phyloP scores from a whole-genome alignment of 1,284 basidiomycete species.

The Gymnopus androsaceus region DNA sequence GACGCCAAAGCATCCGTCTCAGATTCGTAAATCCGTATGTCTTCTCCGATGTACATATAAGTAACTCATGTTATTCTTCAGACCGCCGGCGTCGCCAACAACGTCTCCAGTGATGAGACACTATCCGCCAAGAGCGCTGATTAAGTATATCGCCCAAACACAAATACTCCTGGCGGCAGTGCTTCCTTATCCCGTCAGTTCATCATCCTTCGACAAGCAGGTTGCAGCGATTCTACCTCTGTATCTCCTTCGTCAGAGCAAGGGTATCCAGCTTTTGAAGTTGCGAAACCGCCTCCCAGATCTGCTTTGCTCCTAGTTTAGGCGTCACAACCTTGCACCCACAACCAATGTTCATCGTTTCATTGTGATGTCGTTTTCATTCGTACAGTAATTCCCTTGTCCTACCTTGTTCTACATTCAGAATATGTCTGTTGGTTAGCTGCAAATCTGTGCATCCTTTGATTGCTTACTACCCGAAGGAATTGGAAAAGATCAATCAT shows the following conservation, averaged over 20 bases:
- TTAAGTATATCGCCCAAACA: slow-evolving; percentile 41
- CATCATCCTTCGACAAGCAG: slow-evolving; percentile 17
- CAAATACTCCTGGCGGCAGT: slow-evolving; percentile 52
- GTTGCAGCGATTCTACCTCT: slow-evolving; percentile 41
- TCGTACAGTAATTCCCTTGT: neutral
- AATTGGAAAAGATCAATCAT: too few relatives aligned
- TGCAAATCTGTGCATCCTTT: too few relatives aligned
- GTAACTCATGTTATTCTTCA: slow-evolving; percentile 10
- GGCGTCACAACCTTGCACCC: neutral
- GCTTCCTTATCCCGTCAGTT: slow-evolving; percentile 40
- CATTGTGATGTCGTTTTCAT: neutral
- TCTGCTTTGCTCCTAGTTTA: slow-evolving; percentile 47
- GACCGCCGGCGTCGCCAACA: neutral
- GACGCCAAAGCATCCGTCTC: slow-evolving; percentile 31
- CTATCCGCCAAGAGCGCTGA: slow-evolving; percentile 25
- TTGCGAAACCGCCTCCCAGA: slow-evolving; percentile 57
- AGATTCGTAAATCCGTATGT: slow-evolving; percentile 28
- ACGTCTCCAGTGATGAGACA: neutral
- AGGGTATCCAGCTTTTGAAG: slow-evolving; percentile 48
- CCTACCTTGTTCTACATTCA: too few relatives aligned
- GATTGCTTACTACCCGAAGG: too few relatives aligned
- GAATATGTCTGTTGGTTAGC: too few relatives aligned
- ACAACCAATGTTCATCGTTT: neutral
- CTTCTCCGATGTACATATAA: neutral
- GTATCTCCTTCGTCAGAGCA: slow-evolving; percentile 46